phyloP scores from a whole-genome alignment of 768 basidiomycete species.

The Trametes villosa region DNA sequence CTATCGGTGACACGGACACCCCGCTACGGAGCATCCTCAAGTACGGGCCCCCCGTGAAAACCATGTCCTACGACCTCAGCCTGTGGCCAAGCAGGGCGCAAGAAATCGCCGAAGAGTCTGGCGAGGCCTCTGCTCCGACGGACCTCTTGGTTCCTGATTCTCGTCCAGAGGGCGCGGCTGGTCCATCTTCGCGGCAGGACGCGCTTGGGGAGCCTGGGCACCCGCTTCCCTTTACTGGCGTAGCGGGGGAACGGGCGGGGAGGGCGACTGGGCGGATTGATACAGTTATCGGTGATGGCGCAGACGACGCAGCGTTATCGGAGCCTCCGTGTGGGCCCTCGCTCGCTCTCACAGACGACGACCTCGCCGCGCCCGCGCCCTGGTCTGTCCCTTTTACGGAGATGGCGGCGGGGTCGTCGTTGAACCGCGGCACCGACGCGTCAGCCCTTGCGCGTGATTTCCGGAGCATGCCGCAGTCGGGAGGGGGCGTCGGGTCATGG shows the following conservation, averaged over 20 bases:
- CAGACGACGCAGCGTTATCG: constrained; percentile 2
- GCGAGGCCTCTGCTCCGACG: background rate
- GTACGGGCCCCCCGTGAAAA: constrained; percentile 11
- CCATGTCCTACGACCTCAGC: constrained; percentile 13
- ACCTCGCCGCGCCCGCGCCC: background rate
- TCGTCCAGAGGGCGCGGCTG: too few species aligned
- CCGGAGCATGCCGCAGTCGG: constrained; percentile 1
- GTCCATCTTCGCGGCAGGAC: background rate
- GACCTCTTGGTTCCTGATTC: too few species aligned
- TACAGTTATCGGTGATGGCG: background rate
- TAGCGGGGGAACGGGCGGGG: background rate
- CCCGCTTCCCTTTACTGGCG: background rate
- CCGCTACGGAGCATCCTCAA: constrained; percentile 18
- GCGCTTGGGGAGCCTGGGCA: too few species aligned
- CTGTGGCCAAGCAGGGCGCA: background rate
- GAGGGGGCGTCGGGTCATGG: background rate
- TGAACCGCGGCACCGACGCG: constrained; percentile 1
- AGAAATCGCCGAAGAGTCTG: background rate
- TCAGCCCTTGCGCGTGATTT: background rate
- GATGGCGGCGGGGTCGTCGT: too few species aligned
- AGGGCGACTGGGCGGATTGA: background rate
- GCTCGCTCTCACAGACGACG: background rate
- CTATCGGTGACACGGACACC: background rate
- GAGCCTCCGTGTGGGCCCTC: background rate
- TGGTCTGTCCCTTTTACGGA: background rate